Conservation (phyloP, 2,329 filamentous ascomycete genomes). For the Metarhizium humberi region DNA sequence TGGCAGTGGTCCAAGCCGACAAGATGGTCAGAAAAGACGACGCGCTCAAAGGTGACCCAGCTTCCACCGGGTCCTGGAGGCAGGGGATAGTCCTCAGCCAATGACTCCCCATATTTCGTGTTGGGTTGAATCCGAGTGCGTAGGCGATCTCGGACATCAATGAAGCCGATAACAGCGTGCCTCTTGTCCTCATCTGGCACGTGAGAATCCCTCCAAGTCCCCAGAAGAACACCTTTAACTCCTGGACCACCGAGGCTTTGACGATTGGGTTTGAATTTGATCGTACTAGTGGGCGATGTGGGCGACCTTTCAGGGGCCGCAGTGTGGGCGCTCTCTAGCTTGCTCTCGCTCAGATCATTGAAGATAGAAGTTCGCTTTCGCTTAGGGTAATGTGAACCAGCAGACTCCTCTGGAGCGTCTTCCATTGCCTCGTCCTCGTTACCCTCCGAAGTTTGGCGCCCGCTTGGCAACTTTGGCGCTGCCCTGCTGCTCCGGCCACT, state of each 20-base stretch:
- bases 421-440: slow-evolving; percentile 35
- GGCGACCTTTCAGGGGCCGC: slow-evolving; percentile 20
- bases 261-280: slow-evolving; percentile 19
- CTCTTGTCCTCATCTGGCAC: slow-evolving; percentile 39
- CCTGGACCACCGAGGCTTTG: slow-evolving; percentile 16
- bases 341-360: slow-evolving; percentile 38
- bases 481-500: slow-evolving; percentile 30
- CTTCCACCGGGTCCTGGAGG: slow-evolving; percentile 52
- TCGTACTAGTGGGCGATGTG: slow-evolving; percentile 5
- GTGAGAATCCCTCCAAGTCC: slow-evolving; percentile 51
- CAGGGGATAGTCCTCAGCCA: slow-evolving; percentile 37
- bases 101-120: slow-evolving; percentile 36
- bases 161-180: slow-evolving; percentile 53
- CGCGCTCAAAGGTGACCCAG: slow-evolving; percentile 54
- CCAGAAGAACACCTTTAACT: slow-evolving; percentile 41
- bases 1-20: slow-evolving; percentile 45
- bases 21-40: slow-evolving; percentile 50
- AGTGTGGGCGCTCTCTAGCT: slow-evolving; percentile 27
- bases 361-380: slow-evolving; percentile 45
- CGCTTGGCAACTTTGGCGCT: slow-evolving; percentile 17
- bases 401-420: slow-evolving; percentile 29
- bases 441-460: slow-evolving; percentile 15
- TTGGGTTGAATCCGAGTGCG: slow-evolving; percentile 47
- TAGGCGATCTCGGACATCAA: slow-evolving; percentile 50
- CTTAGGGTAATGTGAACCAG: slow-evolving; percentile 38